Conservation (phyloP, 2,329 filamentous ascomycete species). For the Xylariaceae sp. region DNA sequence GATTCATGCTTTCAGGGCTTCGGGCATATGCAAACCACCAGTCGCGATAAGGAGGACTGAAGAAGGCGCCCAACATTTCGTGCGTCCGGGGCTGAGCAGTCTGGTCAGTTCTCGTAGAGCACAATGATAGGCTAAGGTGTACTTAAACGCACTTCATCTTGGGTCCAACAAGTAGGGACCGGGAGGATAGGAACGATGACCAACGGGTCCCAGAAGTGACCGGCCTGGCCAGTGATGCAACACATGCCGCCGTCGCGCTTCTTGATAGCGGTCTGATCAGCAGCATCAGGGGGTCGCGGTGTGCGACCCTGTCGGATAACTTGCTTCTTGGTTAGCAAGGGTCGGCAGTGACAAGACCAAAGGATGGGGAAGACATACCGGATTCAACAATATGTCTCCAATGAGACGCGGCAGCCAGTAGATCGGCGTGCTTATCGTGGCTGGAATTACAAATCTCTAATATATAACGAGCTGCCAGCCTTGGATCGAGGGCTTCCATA, state of each 20-base stretch:
- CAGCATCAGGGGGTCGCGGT: conserved; percentile 14
- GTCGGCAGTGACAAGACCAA: conserved; percentile 4
- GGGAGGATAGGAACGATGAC: conserved; percentile 27
- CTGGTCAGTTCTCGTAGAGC: not conserved
- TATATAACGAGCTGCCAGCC: conserved; percentile 15
- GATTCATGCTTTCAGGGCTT: conserved; percentile 11
- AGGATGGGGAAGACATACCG: conserved; percentile 13
- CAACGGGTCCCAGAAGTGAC: conserved; percentile 26
- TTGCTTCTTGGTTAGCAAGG: not conserved
- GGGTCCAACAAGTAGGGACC: conserved; percentile 27
- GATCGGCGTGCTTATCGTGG: not conserved
- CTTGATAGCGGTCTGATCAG: conserved; percentile 12
- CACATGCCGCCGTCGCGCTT: conserved; percentile 30
- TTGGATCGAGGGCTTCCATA: conserved; percentile 13
- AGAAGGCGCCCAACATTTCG: conserved; percentile 36
- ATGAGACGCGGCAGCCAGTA: conserved; percentile 18
- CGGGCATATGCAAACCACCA: conserved; percentile 37
- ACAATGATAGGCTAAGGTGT: conserved; percentile 1
- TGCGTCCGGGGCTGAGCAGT: conserved; percentile 11
- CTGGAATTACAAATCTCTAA: conserved; percentile 4
- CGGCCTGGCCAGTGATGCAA: conserved; percentile 31
- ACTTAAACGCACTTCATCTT: conserved; percentile 19
- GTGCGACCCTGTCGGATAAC: conserved; percentile 13
- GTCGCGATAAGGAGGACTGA: conserved; percentile 33
- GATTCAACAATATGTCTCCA: conserved; percentile 35